Evolutionary conservation across 2,329 filamentous ascomycete genomes (phyloP).

Genomic region (Fusarium pilosicola): DNA sequence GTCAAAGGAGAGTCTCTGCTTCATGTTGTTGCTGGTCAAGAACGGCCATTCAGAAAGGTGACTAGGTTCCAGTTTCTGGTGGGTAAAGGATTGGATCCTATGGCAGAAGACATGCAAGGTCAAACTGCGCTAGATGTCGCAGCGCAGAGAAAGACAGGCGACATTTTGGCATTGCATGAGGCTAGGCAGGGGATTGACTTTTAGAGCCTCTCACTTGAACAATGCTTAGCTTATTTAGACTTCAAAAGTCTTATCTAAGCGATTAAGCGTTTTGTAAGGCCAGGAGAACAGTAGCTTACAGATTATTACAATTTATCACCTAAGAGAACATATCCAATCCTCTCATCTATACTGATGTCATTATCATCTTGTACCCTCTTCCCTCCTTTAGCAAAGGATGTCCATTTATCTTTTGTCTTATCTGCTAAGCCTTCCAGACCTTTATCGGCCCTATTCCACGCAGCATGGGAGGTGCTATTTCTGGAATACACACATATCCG

Average conservation of each 20-base stretch:
- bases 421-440: not conserved
- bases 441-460: not conserved
- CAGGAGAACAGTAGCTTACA: fast-evolving
- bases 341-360: fast-evolving
- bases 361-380: no score
- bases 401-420: not conserved
- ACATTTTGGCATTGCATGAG: not conserved
- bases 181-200: not conserved
- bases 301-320: fast-evolving
- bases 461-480: not conserved
- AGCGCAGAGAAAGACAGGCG: fast-evolving
- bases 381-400: not conserved
- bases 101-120: no score
- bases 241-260: fast-evolving
- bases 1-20: fast-evolving
- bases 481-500: not conserved
- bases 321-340: fast-evolving
- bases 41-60: fast-evolving
- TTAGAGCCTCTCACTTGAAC: not conserved
- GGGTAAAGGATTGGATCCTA: not conserved
- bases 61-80: not conserved
- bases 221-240: fast-evolving
- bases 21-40: not conserved
- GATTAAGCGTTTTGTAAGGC: fast-evolving
- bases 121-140: not conserved